These are phyloP conservation scores for Epichloe brachyelytri DNA, from an alignment of 2,329 filamentous ascomycete species.

Conservation along the genomic window DNA sequence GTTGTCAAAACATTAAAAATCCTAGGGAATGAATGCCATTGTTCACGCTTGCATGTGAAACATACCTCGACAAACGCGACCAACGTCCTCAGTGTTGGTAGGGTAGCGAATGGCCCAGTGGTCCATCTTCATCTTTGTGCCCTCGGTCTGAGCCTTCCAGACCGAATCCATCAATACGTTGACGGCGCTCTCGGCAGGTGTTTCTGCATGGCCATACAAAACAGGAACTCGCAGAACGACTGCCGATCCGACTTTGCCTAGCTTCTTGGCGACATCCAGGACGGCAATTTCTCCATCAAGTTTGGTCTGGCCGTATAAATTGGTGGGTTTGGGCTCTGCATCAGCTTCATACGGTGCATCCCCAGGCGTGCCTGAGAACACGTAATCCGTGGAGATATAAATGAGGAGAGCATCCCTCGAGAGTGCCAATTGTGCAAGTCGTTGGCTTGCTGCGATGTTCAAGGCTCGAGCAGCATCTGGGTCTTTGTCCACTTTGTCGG, in stretches of 20 bases:
- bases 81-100: constrained; percentile 81
- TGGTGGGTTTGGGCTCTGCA: constrained; percentile 54
- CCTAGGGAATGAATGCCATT: background rate
- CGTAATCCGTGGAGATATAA: constrained; percentile 76
- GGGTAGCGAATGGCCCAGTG: constrained; percentile 77
- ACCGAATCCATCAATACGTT: constrained; percentile 69
- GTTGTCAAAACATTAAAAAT: background rate
- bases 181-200: constrained; percentile 63
- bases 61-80: constrained; percentile 56
- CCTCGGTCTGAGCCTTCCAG: constrained; percentile 56
- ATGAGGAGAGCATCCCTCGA: constrained; percentile 49
- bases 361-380: constrained; percentile 61
- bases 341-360: constrained; percentile 69
- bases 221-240: constrained; percentile 72
- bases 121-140: constrained; percentile 60
- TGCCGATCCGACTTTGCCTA: constrained; percentile 38
- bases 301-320: constrained; percentile 57
- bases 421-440: constrained; percentile 54
- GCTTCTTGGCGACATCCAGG: constrained; percentile 42
- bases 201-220: constrained; percentile 65
- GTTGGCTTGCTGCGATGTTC: constrained; percentile 59
- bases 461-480: constrained; percentile 60
- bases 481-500: constrained; percentile 72
- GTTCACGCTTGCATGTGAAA: constrained; percentile 10
- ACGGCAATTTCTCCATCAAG: constrained; percentile 51